Evolutionary conservation across 768 basidiomycete genomes (phyloP).

Genomic region (Krasilnikovozyma curviuscula): DNA sequence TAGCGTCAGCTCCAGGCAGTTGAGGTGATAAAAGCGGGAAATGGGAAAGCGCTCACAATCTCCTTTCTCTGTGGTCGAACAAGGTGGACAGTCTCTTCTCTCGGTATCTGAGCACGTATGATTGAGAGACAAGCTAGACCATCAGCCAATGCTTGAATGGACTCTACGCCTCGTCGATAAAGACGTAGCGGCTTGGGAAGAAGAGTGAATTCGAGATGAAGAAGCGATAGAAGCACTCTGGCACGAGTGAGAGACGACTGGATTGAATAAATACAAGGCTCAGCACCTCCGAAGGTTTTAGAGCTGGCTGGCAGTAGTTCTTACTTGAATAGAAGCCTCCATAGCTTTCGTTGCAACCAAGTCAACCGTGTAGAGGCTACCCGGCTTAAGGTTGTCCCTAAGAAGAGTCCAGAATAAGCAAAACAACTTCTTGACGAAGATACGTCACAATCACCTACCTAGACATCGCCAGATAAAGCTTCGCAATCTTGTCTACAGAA

Average conservation of each 20-base stretch:
- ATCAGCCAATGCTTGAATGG: constrained; percentile 19
- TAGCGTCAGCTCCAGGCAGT: not conserved
- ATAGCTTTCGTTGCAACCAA: too few relatives aligned
- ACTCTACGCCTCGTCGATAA: constrained; percentile 3
- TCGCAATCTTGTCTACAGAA: constrained; percentile 3
- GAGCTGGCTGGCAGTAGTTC: too few relatives aligned
- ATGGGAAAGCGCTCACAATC: not conserved
- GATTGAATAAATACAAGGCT: too few relatives aligned
- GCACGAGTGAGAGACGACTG: not conserved
- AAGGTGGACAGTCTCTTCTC: not conserved
- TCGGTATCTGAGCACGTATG: constrained; percentile 9
- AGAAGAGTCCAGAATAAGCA: too few relatives aligned
- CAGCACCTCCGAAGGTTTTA: too few relatives aligned
- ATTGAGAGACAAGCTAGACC: constrained; percentile 15
- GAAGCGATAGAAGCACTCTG: not conserved
- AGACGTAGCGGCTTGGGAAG: constrained; percentile 7
- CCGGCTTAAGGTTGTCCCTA: too few relatives aligned
- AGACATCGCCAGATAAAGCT: constrained; percentile 6
- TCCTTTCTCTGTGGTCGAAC: not conserved
- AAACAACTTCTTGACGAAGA: too few relatives aligned
- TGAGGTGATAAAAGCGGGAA: not conserved
- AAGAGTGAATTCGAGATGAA: constrained; percentile 19
- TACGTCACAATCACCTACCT: too few relatives aligned
- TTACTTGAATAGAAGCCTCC: too few relatives aligned
- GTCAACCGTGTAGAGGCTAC: too few relatives aligned